Conservation (phyloP, 2,329 filamentous ascomycete genomes). For the Alternaria novae-zelandiae region DNA sequence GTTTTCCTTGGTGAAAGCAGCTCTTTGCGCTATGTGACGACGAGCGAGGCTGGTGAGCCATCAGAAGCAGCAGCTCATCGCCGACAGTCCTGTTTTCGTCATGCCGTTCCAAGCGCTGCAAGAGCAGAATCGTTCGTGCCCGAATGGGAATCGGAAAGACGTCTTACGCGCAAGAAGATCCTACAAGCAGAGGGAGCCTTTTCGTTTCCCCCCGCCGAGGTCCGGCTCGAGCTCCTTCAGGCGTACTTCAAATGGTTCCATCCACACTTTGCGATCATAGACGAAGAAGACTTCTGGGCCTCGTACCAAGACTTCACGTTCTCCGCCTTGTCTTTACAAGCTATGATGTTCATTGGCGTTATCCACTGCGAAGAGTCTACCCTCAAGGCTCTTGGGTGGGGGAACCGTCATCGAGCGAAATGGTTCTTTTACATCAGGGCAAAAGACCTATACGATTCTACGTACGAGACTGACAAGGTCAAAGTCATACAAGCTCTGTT, state of each 20-base stretch:
- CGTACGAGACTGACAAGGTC: slow-evolving; percentile 60
- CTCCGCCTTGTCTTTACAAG: slow-evolving; percentile 59
- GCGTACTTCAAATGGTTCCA: slow-evolving; percentile 66
- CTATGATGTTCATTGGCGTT: slow-evolving; percentile 62
- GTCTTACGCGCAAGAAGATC: slow-evolving; percentile 43
- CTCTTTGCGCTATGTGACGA: slow-evolving; percentile 57
- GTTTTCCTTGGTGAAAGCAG: slow-evolving; percentile 57
- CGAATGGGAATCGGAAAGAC: slow-evolving; percentile 45
- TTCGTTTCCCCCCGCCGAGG: slow-evolving; percentile 53
- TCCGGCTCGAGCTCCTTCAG: slow-evolving; percentile 54
- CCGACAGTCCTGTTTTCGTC: slow-evolving; percentile 27
- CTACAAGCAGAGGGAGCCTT: slow-evolving; percentile 53
- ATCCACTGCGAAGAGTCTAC: slow-evolving; percentile 59
- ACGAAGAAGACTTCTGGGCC: slow-evolving; percentile 53
- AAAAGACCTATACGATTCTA: slow-evolving; percentile 60
- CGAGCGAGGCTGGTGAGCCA: slow-evolving; percentile 20
- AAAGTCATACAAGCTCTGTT: slow-evolving; percentile 60
- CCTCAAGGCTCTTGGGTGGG: slow-evolving; percentile 55
- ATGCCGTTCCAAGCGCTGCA: slow-evolving; percentile 43
- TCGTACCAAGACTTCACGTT: slow-evolving; percentile 51
- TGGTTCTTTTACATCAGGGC: slow-evolving; percentile 59
- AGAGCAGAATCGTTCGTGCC: slow-evolving; percentile 46
- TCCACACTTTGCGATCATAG: slow-evolving; percentile 62
- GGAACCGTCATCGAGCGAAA: slow-evolving; percentile 58
- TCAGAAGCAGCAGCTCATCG: slow-evolving; percentile 40